A percentile compares a stretch with the other conserved stretches of the same genome.
Evolutionary conservation across 2,329 filamentous ascomycete genomes (phyloP).

Genomic region (Cordyceps farinosa): DNA sequence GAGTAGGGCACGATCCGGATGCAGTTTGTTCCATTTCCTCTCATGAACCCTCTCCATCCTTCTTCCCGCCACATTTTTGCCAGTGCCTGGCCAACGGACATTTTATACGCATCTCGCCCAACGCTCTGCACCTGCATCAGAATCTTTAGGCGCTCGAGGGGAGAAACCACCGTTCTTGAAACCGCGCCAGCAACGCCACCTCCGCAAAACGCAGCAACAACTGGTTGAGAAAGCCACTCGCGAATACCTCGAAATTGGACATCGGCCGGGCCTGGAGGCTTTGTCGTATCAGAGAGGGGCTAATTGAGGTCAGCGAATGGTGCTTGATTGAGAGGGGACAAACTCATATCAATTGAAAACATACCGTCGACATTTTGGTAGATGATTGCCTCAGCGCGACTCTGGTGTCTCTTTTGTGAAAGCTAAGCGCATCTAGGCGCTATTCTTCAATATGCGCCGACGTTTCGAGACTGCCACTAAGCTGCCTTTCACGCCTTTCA

Average conservation of each 20-base stretch:
- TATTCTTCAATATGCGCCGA: background rate
- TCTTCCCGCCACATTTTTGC: conserved; percentile 96
- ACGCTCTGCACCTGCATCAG: conserved; percentile 94
- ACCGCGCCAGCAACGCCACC: conserved; percentile 93
- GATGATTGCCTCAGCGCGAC: background rate
- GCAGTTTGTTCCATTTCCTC: conserved; percentile 97
- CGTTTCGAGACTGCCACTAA: background rate
- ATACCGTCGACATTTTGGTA: conserved; percentile 10
- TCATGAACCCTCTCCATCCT: conserved; percentile 96
- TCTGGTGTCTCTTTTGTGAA: background rate
- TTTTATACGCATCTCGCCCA: conserved; percentile 86
- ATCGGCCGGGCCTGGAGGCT: conserved; percentile 26
- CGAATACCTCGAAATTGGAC: conserved; percentile 35
- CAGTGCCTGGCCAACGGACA: conserved; percentile 84
- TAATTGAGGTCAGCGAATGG: background rate
- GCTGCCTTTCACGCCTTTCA: background rate
- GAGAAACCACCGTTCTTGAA: conserved; percentile 95
- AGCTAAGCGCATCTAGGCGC: conserved; percentile 2
- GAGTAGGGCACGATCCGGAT: conserved; percentile 98
- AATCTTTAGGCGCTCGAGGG: conserved; percentile 93
- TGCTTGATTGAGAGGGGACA: background rate
- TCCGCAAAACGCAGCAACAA: conserved; percentile 87
- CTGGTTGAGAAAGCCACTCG: conserved; percentile 69
- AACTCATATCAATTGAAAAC: background rate
- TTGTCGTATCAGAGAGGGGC: conserved; percentile 22